A percentile compares a stretch with the other conserved stretches of the same genome.
Conservation (phyloP, 352 stramenopile species). For the Globisporangium nagaii region DNA sequence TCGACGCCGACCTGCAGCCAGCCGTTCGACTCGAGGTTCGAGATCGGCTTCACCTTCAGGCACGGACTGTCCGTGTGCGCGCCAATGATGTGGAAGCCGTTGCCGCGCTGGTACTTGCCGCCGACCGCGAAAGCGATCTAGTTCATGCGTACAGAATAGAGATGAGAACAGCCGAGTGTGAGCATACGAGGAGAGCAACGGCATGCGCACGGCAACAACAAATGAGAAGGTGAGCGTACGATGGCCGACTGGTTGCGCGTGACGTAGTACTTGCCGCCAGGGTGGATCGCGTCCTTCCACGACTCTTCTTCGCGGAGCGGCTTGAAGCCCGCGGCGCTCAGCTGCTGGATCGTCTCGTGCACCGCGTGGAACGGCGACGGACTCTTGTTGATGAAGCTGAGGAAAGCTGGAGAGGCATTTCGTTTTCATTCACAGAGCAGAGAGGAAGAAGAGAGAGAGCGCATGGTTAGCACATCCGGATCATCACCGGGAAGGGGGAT, state of each 20-base stretch:
- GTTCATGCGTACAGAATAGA: too few relatives aligned
- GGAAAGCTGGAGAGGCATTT: constrained; percentile 37
- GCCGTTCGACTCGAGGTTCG: constrained; percentile 82
- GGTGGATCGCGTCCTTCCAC: constrained; percentile 50
- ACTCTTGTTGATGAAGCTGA: constrained; percentile 93
- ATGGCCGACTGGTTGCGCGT: constrained; percentile 95
- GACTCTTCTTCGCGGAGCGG: constrained; percentile 86
- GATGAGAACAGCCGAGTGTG: too few relatives aligned
- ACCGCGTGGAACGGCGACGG: constrained; percentile 95
- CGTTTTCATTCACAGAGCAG: background rate
- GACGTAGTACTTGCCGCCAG: constrained; percentile 96
- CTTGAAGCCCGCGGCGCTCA: constrained; percentile 89
- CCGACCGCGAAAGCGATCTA: constrained; percentile 93
- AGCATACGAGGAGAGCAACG: too few relatives aligned
- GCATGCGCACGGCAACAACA: background rate
- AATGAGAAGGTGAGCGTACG: constrained; percentile 23
- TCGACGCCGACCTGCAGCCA: constrained; percentile 83
- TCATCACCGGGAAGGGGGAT: too few relatives aligned
- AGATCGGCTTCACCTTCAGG: constrained; percentile 94
- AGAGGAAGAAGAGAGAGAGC: background rate
- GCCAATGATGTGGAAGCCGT: constrained; percentile 95
- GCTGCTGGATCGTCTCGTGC: constrained; percentile 68
- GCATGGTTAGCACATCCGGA: too few relatives aligned
- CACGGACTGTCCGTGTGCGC: constrained; percentile 96
- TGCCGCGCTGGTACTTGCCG: constrained; percentile 85